A percentile compares a stretch with the other conserved stretches of the same genome.
These are phyloP conservation scores for Acanthochlamys bracteata DNA, from an alignment of 106 monocot genomes.

Conservation along the genomic window DNA sequence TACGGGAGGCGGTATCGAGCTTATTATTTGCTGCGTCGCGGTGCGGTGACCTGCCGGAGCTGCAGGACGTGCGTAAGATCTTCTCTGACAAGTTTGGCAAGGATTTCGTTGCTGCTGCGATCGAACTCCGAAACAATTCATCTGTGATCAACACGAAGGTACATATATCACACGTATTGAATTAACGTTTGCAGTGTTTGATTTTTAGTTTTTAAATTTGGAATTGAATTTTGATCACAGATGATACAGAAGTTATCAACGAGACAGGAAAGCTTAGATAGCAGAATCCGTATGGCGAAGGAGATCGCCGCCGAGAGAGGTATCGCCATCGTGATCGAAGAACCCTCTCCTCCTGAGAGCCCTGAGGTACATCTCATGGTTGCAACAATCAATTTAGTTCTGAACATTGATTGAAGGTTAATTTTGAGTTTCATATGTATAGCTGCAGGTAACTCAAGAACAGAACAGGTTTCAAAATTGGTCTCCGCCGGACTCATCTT, in stretches of 20 bases:
- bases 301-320: conserved; percentile 68
- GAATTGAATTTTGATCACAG: conserved; percentile 15
- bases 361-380: background rate
- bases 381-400: background rate
- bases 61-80: conserved; percentile 42
- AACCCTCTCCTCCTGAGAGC: conserved; percentile 13
- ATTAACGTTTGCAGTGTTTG: background rate
- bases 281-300: conserved; percentile 33
- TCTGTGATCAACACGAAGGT: conserved; percentile 60
- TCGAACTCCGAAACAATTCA: conserved; percentile 42
- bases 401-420: background rate
- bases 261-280: conserved; percentile 44
- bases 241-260: conserved; percentile 69
- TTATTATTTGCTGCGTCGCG: conserved; percentile 52
- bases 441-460: background rate
- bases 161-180: background rate
- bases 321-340: conserved; percentile 27
- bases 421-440: background rate
- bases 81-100: conserved; percentile 47
- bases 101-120: conserved; percentile 48
- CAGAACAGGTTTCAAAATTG: background rate
- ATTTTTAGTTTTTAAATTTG: background rate
- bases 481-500: background rate
- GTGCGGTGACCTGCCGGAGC: conserved; percentile 62
- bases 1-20: conserved; percentile 54